Conservation (phyloP, 1,284 basidiomycete species). For the Trichosporon sp. region DNA sequence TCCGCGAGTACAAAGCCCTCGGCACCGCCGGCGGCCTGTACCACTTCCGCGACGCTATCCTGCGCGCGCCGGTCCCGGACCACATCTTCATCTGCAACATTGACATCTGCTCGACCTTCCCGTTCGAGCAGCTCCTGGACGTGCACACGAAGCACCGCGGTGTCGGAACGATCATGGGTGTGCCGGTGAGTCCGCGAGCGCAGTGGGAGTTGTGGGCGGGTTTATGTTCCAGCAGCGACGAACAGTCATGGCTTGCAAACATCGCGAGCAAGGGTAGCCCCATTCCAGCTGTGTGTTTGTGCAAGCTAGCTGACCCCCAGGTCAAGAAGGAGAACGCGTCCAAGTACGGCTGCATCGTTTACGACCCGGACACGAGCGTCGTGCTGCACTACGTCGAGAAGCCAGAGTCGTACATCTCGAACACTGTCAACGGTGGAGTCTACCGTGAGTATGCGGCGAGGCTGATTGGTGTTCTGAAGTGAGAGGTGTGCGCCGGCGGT, state of each 20-base stretch:
- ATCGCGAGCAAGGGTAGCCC: too few species aligned
- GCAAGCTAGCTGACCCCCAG: constrained; percentile 27
- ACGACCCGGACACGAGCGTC: constrained; percentile 54
- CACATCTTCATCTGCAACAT: constrained; percentile 62
- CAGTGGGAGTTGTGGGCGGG: neutral
- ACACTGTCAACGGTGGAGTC: constrained; percentile 60
- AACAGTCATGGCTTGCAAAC: too few species aligned
- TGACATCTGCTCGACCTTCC: constrained; percentile 60
- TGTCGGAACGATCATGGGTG: constrained; percentile 60
- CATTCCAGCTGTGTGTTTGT: too few species aligned
- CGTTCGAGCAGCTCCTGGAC: constrained; percentile 57
- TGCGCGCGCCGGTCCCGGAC: constrained; percentile 56
- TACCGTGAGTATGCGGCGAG: constrained; percentile 43
- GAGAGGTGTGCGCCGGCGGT: neutral
- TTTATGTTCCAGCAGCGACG: too few species aligned
- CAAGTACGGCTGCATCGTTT: constrained; percentile 60
- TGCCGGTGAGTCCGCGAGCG: constrained; percentile 48
- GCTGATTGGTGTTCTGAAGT: neutral
- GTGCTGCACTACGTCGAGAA: constrained; percentile 61
- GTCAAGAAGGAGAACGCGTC: constrained; percentile 59
- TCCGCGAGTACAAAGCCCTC: constrained; percentile 60
- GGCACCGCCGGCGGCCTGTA: constrained; percentile 60
- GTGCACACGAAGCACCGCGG: constrained; percentile 60
- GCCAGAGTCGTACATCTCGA: constrained; percentile 60
- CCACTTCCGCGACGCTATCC: constrained; percentile 60